Evolutionary conservation across 768 basidiomycete species (phyloP), one percentile per base, ranked within the genome.

Genomic region (Pleurotus platypus): DNA sequence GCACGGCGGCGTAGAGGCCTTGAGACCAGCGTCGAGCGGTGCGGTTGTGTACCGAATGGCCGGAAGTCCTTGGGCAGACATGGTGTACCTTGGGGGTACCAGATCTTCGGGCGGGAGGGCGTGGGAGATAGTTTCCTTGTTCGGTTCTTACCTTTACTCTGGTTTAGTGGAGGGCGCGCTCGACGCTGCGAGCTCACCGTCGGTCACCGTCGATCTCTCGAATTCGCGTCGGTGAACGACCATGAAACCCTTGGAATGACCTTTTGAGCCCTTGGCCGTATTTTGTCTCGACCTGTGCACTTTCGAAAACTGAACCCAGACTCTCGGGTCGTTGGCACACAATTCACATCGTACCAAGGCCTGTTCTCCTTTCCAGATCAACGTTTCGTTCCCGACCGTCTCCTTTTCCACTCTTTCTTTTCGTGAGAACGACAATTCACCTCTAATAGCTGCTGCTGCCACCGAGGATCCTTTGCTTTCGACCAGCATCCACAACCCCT

Each of bases 241-340:
- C 46, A 26, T 20, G 27, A 30, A 16, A 35, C n/a, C 22, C 7
- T 51, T 30, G 13, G 35, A 55, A 43, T 48, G 53, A 56, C 57
- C 18, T 27, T 22, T 12, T 27, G n/a, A 51, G 13, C 49, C 16
- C 42, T 49, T 47, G 55, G 50, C 57, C 54, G 54, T 58, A 53
- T 50, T 55, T 55, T 58, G 50, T 51, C 47, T 45, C 62, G 55
- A 35, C 30, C 50, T 66, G 59, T 61, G 65, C 64, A 58, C 62
- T 57, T 62, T 62, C 57, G 57, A 50, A 49, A 53, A 61, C 58
- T 63, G 51, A 64, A 69, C 68, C 75, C 75, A 75, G 70, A 75
- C 69, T 72, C 61, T 74, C 71, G 75, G 74, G 72, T 75, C 71
- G 55, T 55, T 58, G 56, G 59, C 61, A 45, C 63, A 61, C 60